Evolutionary conservation across 1,284 basidiomycete genomes (phyloP).

Genomic region (Sporisorium scitamineum): DNA sequence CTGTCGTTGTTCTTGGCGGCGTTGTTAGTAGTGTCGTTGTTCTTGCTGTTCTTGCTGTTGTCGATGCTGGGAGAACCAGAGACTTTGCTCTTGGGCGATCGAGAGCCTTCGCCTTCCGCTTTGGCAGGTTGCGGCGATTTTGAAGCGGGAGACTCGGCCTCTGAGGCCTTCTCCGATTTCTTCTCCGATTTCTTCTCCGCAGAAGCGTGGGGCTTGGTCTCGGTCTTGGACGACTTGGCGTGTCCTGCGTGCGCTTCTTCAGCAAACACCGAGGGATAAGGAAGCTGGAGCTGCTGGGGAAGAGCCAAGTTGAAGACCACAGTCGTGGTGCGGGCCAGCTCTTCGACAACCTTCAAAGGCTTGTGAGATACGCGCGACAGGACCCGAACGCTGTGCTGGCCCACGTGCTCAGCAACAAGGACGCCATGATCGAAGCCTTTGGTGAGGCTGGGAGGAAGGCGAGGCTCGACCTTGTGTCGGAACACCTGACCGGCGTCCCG

Average conservation of each 20-base stretch:
- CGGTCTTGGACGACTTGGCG: slow-evolving; percentile 1
- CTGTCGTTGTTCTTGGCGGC: no score
- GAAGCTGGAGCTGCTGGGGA: slow-evolving; percentile 37
- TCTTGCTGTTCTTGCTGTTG: neutral
- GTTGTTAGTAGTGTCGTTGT: no score
- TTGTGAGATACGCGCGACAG: slow-evolving; percentile 26
- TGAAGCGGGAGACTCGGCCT: neutral
- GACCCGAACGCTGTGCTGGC: slow-evolving; percentile 17
- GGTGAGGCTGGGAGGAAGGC: slow-evolving; percentile 30
- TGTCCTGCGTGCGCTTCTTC: slow-evolving; percentile 6
- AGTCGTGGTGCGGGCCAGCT: slow-evolving; percentile 31
- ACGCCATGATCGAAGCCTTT: slow-evolving; percentile 40
- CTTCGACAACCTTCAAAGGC: slow-evolving; percentile 31
- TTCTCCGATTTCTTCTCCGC: slow-evolving; percentile 3
- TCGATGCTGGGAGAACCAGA: slow-evolving; percentile 28
- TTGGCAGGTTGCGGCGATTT: neutral
- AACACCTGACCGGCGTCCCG: slow-evolving; percentile 18
- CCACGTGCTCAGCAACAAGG: slow-evolving; percentile 26
- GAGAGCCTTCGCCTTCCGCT: slow-evolving; percentile 10
- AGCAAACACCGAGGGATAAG: slow-evolving; percentile 40
- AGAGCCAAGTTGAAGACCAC: slow-evolving; percentile 33
- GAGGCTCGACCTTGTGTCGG: slow-evolving; percentile 25
- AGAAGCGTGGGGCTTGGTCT: neutral
- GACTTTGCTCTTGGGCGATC: slow-evolving; percentile 29
- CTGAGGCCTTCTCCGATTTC: slow-evolving; percentile 4